phyloP scores from a whole-genome alignment of 169 alveolate species.

The Babesia caballi region DNA sequence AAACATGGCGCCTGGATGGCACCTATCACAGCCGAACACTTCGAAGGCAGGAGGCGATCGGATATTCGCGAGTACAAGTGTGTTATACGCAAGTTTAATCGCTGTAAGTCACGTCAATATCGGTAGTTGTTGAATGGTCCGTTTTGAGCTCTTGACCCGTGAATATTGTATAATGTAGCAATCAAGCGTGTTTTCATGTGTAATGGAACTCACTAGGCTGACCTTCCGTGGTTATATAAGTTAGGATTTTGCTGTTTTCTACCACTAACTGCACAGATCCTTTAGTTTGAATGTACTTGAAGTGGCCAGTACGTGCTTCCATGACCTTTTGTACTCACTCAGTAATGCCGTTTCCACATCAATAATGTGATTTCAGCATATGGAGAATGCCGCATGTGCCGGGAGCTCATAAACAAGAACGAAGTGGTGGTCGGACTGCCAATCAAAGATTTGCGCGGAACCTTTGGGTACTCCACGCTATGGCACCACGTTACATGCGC shows the following conservation, averaged over 20 bases:
- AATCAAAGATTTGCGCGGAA: conserved; percentile 57
- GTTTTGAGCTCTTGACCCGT: no score
- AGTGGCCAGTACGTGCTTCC: no score
- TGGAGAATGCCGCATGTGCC: conserved; percentile 56
- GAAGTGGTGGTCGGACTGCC: conserved; percentile 60
- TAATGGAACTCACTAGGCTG: no score
- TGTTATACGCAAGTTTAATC: conserved; percentile 6
- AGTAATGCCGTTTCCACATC: no score
- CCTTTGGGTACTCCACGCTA: conserved; percentile 58
- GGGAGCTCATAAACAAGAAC: conserved; percentile 38
- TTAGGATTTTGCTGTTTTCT: no score
- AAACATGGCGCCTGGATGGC: conserved; percentile 5
- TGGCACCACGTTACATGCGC: conserved; percentile 68
- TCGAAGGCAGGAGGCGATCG: neutral
- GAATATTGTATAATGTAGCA: no score
- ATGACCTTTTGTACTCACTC: no score
- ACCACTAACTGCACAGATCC: no score
- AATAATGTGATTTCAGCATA: conserved; percentile 13
- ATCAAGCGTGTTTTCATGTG: no score
- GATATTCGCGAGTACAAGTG: neutral
- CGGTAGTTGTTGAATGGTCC: no score
- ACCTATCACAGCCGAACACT: neutral
- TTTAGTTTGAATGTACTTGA: no score
- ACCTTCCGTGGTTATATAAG: no score
- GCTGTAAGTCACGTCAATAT: neutral